Conservation (phyloP, 257 asterid genomes). For the Verbena officinalis region DNA sequence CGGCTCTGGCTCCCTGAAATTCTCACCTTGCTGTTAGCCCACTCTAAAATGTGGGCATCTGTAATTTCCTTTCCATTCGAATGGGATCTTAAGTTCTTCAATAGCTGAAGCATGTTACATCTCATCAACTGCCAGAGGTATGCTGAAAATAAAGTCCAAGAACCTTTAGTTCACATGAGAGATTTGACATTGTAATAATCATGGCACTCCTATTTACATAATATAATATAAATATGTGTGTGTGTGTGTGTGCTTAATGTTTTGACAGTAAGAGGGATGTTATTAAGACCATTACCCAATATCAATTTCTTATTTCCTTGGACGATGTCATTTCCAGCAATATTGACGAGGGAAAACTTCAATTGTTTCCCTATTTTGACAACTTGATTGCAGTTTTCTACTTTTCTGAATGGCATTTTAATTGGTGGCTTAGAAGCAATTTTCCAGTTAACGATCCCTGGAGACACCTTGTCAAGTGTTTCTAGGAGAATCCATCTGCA, state of each 20-base stretch:
- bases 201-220: background rate
- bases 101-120: constrained; percentile 83
- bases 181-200: background rate
- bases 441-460: constrained; percentile 94
- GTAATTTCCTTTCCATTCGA: constrained; percentile 87
- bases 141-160: constrained; percentile 60
- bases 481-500: constrained; percentile 92
- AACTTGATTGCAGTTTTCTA: constrained; percentile 96
- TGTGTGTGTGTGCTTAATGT: background rate
- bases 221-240: no score
- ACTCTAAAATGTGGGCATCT: constrained; percentile 78
- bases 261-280: background rate
- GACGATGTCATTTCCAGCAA: constrained; percentile 92
- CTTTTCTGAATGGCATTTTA: constrained; percentile 93
- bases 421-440: constrained; percentile 92
- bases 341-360: constrained; percentile 89
- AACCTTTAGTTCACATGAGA: constrained; percentile 28
- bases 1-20: constrained; percentile 71
- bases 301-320: constrained; percentile 95
- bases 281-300: constrained; percentile 53
- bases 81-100: constrained; percentile 83
- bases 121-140: constrained; percentile 96
- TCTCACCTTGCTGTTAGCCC: constrained; percentile 89
- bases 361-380: constrained; percentile 88
- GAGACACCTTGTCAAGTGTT: constrained; percentile 90